These are phyloP conservation scores for Solanum hybrid DNA, from an alignment of 305 asterid species.

Conservation along the genomic window DNA sequence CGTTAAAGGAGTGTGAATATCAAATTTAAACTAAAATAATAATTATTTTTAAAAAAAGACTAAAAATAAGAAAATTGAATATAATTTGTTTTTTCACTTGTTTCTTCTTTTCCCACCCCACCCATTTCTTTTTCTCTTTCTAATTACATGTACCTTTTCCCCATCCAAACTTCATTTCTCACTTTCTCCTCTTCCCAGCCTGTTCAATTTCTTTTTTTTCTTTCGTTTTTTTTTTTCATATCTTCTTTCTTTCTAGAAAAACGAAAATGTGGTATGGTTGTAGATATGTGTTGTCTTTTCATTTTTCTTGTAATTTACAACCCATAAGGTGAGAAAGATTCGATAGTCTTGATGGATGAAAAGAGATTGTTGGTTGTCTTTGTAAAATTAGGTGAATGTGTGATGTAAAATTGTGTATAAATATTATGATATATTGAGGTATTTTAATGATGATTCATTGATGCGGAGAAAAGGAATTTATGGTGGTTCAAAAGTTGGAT, in stretches of 20 bases:
- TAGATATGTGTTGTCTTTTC: background rate
- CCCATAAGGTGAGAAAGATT: background rate
- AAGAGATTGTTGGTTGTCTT: background rate
- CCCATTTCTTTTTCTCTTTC: background rate
- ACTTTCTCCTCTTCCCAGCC: background rate
- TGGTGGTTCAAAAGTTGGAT: background rate
- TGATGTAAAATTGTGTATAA: background rate
- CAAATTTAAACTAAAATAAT: no score
- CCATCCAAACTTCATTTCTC: background rate
- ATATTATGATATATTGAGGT: no score
- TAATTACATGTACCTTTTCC: no score
- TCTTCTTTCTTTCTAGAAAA: background rate
- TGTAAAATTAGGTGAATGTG: background rate
- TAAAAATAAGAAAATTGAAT: background rate
- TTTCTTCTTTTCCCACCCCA: background rate
- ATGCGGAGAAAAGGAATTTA: background rate
- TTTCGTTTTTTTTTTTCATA: background rate
- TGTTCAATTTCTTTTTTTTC: no score
- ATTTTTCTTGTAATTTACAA: background rate
- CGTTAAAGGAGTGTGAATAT: no score
- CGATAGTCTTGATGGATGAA: background rate
- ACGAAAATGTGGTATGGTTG: background rate
- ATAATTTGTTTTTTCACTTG: background rate
- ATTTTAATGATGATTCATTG: background rate
- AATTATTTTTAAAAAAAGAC: no score